Evolutionary conservation across 2,329 filamentous ascomycete species (phyloP).

Genomic region (Aureobasidium sp.): DNA sequence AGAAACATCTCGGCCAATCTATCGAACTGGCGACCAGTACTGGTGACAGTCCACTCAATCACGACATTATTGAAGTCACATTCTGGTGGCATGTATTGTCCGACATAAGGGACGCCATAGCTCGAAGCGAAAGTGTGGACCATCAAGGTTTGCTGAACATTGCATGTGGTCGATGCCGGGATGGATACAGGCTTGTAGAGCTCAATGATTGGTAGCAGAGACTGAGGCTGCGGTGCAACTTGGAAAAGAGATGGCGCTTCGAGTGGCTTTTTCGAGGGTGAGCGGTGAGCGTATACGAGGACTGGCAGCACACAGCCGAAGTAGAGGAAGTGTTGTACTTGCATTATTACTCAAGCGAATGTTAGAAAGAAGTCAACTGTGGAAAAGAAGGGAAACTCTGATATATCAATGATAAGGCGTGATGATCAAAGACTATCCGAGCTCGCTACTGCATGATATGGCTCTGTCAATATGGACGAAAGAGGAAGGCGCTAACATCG

Average conservation of each 20-base stretch:
- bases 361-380: not conserved
- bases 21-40: conserved; percentile 67
- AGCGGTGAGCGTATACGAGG: not conserved
- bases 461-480: not conserved
- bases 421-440: not conserved
- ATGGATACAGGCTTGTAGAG: conserved; percentile 56
- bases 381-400: not conserved
- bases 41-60: conserved; percentile 69
- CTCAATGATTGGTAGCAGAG: conserved; percentile 57
- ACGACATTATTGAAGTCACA: conserved; percentile 67
- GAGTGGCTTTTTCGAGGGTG: not conserved
- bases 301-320: not conserved
- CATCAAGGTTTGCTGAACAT: conserved; percentile 56
- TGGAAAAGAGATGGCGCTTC: not conserved
- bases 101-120: conserved; percentile 67
- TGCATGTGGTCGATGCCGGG: conserved; percentile 21
- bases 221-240: conserved; percentile 19
- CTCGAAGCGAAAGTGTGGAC: conserved; percentile 63
- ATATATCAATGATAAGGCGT: not conserved
- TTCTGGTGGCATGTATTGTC: conserved; percentile 59
- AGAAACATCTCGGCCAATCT: conserved; percentile 69
- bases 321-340: not conserved
- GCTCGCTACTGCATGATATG: not conserved
- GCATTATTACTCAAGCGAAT: not conserved
- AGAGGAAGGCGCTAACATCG: conserved; percentile 1